Percentiles rank a stretch among this genome's conserved stretches.
phyloP scores from a whole-genome alignment of 306 rosid species.

The Quercus variabilis region DNA sequence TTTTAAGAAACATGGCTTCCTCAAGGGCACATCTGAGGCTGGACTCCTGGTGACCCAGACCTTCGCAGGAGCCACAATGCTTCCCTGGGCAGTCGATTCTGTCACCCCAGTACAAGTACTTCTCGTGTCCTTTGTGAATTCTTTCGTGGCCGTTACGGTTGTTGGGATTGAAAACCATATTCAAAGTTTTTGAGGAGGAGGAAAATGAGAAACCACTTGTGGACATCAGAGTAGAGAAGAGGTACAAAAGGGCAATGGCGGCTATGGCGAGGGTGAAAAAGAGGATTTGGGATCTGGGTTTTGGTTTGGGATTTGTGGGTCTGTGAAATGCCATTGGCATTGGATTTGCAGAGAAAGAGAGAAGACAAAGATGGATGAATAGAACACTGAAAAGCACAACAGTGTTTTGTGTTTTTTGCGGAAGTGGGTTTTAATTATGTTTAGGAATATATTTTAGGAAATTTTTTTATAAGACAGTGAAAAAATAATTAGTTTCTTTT shows the following conservation, averaged over 20 bases:
- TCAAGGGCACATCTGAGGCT: constrained; percentile 96
- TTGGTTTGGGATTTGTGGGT: constrained; percentile 39
- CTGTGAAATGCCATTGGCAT: constrained; percentile 45
- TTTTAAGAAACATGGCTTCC: constrained; percentile 74
- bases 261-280: constrained; percentile 30
- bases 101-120: constrained; percentile 81
- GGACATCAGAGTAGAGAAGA: constrained; percentile 44
- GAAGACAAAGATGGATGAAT: background rate
- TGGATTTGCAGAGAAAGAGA: constrained; percentile 17
- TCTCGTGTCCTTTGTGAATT: constrained; percentile 26
- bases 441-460: too few relatives aligned
- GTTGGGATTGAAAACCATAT: background rate
- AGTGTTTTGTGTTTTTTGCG: too few relatives aligned
- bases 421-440: background rate
- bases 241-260: constrained; percentile 44
- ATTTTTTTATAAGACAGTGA: too few relatives aligned
- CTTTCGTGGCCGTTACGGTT: background rate
- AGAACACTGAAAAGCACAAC: too few relatives aligned
- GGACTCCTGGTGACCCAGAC: constrained; percentile 95
- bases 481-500: too few relatives aligned
- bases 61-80: constrained; percentile 81
- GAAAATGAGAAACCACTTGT: constrained; percentile 23
- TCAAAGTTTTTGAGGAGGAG: constrained; percentile 14
- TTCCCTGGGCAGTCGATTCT: constrained; percentile 95
- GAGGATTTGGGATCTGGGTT: constrained; percentile 49